A percentile compares a stretch with the other conserved stretches of the same genome.
Conservation (phyloP, 129 eudicot species). For the Calendula officinalis region DNA sequence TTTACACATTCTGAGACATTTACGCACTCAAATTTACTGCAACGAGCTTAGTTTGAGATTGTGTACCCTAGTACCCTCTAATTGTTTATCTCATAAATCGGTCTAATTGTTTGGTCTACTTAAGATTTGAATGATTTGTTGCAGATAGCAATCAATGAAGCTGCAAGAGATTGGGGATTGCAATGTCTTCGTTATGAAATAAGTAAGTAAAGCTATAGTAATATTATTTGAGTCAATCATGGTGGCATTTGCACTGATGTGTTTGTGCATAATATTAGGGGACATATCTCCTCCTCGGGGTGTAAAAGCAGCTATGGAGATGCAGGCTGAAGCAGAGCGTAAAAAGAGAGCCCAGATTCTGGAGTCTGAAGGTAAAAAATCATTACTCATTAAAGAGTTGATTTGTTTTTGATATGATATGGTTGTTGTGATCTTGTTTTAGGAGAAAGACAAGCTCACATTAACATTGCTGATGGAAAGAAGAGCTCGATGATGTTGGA, state of each 20-base stretch:
- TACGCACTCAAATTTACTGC: neutral
- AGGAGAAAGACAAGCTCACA: constrained; percentile 88
- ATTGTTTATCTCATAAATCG: too few relatives aligned
- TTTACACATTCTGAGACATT: too few relatives aligned
- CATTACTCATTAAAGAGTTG: neutral
- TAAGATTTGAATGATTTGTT: neutral
- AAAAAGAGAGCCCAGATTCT: constrained; percentile 88
- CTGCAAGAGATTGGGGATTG: constrained; percentile 87
- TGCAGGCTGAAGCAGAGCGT: constrained; percentile 99
- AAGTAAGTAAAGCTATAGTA: constrained; percentile 31
- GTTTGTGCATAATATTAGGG: constrained; percentile 38
- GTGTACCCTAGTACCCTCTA: neutral
- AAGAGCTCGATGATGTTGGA: constrained; percentile 74
- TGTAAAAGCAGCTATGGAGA: constrained; percentile 90
- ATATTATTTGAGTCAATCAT: neutral
- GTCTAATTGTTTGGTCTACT: too few relatives aligned
- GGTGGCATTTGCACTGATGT: neutral
- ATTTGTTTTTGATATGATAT: neutral
- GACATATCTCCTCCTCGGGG: constrained; percentile 98
- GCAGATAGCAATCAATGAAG: constrained; percentile 89
- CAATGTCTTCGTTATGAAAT: constrained; percentile 95
- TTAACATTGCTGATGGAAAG: constrained; percentile 78
- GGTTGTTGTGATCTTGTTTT: constrained; percentile 20
- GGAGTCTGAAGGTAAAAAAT: constrained; percentile 79
- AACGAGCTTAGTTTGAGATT: neutral